Base-by-base conservation (phyloP, 306 rosid genomes). In the Acacia crassicarpa region DNA sequence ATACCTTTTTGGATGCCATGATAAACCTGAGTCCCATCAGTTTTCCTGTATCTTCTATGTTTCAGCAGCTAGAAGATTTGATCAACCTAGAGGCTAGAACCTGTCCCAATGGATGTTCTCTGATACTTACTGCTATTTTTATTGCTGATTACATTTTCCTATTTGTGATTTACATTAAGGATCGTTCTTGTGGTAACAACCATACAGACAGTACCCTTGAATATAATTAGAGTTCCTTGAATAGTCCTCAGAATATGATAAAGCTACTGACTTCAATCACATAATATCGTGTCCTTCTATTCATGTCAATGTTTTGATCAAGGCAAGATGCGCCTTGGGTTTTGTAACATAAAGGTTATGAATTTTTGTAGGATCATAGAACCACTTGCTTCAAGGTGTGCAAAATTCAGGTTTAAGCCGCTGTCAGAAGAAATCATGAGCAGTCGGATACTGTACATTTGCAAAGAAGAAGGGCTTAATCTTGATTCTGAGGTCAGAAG, bases 321-420 rank as follows among this genome's bases (percentile, higher is more conserved):
- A 44, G 79, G 63, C 59, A 41, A 59, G 76, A 30, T 68, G 73
- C n/a, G 72, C 63, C 44, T 32, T 78, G 27, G 27, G 27, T 27
- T 27, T 27, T 27, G n/a, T n/a, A 27, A 27, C 27, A 27, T 27
- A 27, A 27, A 27, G 27, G 27, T 49, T 83, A 66, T 67, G 45
- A 22, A 27, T 78, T 81, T 82, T 25, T 78, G 85, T 83, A 93
- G 98, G 94, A 95, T 95, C 83, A 93, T 95, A 70, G 99, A 96
- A 81, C 97, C 99, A 78, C 99, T 93, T 84, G 97, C 99, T 80
- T 96, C 98, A 19, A 93, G 94, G 85, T 93, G 97, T 89, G 97
- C 98, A 44, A 96, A 96, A 86, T 93, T 93, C 87, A 93, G 99
- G 91, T 96, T 96, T 91, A 96, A 96, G 89, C 97, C 92, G 23